Evolutionary conservation across 768 basidiomycete species (phyloP).

Genomic region (Trametes coccinea): DNA sequence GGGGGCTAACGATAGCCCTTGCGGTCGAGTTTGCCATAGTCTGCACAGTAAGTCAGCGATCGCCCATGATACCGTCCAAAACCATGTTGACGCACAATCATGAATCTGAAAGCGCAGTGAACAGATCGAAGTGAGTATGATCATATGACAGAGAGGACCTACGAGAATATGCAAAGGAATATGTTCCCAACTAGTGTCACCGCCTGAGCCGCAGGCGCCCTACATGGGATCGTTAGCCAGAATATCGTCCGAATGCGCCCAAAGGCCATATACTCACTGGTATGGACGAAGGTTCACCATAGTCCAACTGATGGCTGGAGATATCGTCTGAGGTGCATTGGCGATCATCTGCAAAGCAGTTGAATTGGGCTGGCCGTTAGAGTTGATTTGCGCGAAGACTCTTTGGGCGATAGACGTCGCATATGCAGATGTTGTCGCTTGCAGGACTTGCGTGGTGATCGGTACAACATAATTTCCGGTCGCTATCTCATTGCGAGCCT

Average conservation of each 20-base stretch:
- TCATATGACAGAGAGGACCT: constrained; percentile 16
- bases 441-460: constrained; percentile 31
- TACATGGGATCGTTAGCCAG: constrained; percentile 4
- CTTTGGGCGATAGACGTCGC: constrained; percentile 28
- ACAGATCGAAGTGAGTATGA: not conserved
- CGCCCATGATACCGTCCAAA: not conserved
- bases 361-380: constrained; percentile 33
- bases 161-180: constrained; percentile 34
- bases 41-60: constrained; percentile 16
- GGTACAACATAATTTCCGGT: constrained; percentile 42
- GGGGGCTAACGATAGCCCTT: constrained; percentile 37
- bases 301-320: constrained; percentile 35
- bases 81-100: constrained; percentile 20
- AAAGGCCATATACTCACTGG: constrained; percentile 20
- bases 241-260: too few relatives aligned
- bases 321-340: constrained; percentile 41
- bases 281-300: constrained; percentile 44
- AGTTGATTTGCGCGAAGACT: constrained; percentile 30
- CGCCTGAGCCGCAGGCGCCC: constrained; percentile 39
- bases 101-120: constrained; percentile 23
- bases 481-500: constrained; percentile 44
- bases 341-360: constrained; percentile 41
- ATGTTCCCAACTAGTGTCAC: constrained; percentile 46
- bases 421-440: constrained; percentile 24
- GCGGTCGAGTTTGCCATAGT: constrained; percentile 36